A percentile compares a stretch with the other conserved stretches of the same genome.
Conservation (phyloP, 2,329 filamentous ascomycete genomes). For the Nannizziopsis arthrosporioides region DNA sequence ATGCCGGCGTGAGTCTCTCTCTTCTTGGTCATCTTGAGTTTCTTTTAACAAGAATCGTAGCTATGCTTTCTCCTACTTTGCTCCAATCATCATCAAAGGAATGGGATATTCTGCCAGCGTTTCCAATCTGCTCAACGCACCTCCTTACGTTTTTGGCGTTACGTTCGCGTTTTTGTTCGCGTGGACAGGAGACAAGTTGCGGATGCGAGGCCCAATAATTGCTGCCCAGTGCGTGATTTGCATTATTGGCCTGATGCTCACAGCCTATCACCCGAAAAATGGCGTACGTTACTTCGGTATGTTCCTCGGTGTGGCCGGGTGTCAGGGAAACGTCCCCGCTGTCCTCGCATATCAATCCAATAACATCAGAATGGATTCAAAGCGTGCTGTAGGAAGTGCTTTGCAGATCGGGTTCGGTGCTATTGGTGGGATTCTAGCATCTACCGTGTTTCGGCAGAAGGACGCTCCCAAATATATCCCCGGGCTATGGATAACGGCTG, state of each 20-base stretch:
- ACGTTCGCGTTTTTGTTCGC: constrained; percentile 18
- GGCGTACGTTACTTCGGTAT: constrained; percentile 22
- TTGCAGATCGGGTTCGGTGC: constrained; percentile 62
- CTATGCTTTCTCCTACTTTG: constrained; percentile 11
- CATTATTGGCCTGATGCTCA: constrained; percentile 21
- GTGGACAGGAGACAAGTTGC: constrained; percentile 23
- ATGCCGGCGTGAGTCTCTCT: constrained; percentile 7
- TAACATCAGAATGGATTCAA: constrained; percentile 55
- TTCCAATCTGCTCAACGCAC: constrained; percentile 22
- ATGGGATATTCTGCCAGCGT: constrained; percentile 22
- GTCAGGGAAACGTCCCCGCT: constrained; percentile 23
- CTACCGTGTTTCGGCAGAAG: constrained; percentile 49
- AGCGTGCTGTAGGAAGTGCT: constrained; percentile 62
- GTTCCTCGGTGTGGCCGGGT: constrained; percentile 23
- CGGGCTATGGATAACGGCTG: constrained; percentile 12
- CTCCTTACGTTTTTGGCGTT: constrained; percentile 21
- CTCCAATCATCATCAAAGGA: constrained; percentile 15
- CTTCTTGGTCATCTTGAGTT: not conserved
- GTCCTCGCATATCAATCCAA: constrained; percentile 26
- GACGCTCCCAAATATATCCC: constrained; percentile 15
- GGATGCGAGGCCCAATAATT: constrained; percentile 20
- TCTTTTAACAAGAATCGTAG: not conserved
- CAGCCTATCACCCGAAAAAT: constrained; percentile 18
- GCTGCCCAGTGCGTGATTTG: constrained; percentile 19
- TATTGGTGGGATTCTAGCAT: constrained; percentile 60